Evolutionary conservation across 2,329 filamentous ascomycete species (phyloP), one percentile per base, ranked within the genome.

Genomic region (Colletotrichum musae): DNA sequence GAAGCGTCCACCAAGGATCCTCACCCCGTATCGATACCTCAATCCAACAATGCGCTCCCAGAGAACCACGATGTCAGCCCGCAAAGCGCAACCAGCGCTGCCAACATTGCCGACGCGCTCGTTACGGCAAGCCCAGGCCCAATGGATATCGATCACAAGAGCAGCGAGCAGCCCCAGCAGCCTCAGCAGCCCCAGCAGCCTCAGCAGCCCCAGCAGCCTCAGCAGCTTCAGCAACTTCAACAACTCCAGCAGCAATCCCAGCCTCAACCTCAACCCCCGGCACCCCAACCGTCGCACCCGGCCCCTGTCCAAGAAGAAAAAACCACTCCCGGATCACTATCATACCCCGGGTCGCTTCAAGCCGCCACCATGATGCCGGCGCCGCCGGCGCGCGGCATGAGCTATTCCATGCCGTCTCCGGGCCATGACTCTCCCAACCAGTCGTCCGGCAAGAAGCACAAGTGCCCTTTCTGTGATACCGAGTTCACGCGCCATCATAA

Each of bases 401-500:
- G 85, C 74, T 85, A 89, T 72, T 88, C 89, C 7, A 85, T 89
- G 81, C 80, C 85, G 21, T 80, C 81, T 36, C 74, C 80, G 68
- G 79, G 75, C 72, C 85, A 76, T 78, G 84, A 72, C 66, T 85
- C 75, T 74, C 84, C 94, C 6, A 91, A 93, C 7, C 71, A 71
- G 28, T 81, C 82, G 2, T 75, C 75, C 16, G 87, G 89, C 60
- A 98, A 97, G 83, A 95, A 96, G 77, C 95, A 99, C 83, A 97
- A 96, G 80, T 99, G 96, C 77, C 95, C 94, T 0, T 97, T 97
- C 80, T 99, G 96, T 85, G 90, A 94, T 47, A 98, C 96, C 5
- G 96, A 97, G 76, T 99, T 99, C 75, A 99, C 96, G 32, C 90
- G 96, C 52, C 96, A 98, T 78, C 96, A 98, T 79, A 98, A 99